These are phyloP conservation scores for Paramecium sonneborni DNA, from an alignment of 73 alveolate genomes.

Conservation along the genomic window DNA sequence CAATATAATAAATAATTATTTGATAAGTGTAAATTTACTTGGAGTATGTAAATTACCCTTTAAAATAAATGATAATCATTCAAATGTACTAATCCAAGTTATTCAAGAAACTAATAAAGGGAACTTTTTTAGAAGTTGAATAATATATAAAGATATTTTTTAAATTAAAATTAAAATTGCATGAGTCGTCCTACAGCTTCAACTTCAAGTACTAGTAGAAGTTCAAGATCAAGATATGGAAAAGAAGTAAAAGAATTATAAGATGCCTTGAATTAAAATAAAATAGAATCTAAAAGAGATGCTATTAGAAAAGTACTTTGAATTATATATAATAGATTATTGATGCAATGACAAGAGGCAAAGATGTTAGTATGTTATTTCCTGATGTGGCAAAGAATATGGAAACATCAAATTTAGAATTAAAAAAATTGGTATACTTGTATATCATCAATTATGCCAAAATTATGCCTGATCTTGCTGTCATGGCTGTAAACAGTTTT, in stretches of 20 bases:
- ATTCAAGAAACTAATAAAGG: constrained; percentile 50
- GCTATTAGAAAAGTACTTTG: constrained; percentile 52
- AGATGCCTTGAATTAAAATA: constrained; percentile 42
- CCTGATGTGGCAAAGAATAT: constrained; percentile 70
- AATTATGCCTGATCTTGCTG: constrained; percentile 98
- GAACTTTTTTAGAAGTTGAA: constrained; percentile 54
- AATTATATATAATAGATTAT: constrained; percentile 47
- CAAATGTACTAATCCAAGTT: constrained; percentile 52
- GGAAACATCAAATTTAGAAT: constrained; percentile 77
- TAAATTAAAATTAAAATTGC: background rate
- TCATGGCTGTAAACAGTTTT: constrained; percentile 98
- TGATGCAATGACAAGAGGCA: constrained; percentile 73
- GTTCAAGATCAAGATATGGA: constrained; percentile 55
- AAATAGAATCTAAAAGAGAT: constrained; percentile 49
- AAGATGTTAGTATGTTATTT: constrained; percentile 68
- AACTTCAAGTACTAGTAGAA: background rate
- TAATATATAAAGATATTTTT: constrained; percentile 1
- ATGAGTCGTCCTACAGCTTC: constrained; percentile 36
- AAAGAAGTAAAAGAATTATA: constrained; percentile 43
- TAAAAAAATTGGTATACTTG: constrained; percentile 97
- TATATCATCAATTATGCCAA: constrained; percentile 99
- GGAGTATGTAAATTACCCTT: constrained; percentile 54
- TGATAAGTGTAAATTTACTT: background rate
- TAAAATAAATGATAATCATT: constrained; percentile 56
- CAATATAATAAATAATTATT: background rate